A percentile compares a stretch with the other conserved stretches of the same genome.
These are phyloP conservation scores for Discostella stelligeroides DNA, from an alignment of 108 stramenopile genomes.

Conservation along the genomic window DNA sequence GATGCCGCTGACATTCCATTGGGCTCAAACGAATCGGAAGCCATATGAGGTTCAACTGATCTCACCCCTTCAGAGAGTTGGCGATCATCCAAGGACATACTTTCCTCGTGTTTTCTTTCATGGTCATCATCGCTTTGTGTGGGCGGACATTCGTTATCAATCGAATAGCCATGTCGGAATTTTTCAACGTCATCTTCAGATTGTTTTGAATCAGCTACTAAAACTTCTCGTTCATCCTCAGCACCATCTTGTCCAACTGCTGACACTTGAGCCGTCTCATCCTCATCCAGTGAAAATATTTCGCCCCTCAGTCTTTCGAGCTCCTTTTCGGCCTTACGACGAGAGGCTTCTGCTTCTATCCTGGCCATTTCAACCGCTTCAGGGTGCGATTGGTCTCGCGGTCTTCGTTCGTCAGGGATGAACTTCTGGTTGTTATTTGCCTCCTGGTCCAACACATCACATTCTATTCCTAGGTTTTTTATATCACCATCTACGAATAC, in stretches of 20 bases:
- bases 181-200: constrained; percentile 12
- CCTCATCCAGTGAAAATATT: constrained; percentile 17
- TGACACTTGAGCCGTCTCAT: constrained; percentile 12
- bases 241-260: constrained; percentile 10
- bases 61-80: constrained; percentile 6
- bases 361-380: constrained; percentile 16
- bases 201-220: neutral
- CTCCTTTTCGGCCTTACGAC: constrained; percentile 34
- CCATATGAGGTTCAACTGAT: no score
- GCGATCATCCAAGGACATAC: no score
- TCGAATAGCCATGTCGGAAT: constrained; percentile 10
- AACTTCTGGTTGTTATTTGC: no score
- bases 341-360: constrained; percentile 33
- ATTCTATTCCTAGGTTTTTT: no score
- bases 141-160: constrained; percentile 6
- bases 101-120: no score
- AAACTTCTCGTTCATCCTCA: constrained; percentile 1
- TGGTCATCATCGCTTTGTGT: neutral
- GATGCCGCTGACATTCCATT: no score
- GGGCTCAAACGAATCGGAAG: no score
- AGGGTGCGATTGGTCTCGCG: neutral
- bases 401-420: neutral
- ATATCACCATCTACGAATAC: no score
- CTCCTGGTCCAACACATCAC: no score
- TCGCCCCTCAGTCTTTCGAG: constrained; percentile 6